Conservation (phyloP, 495 filamentous ascomycete species). For the Penicillium roqueforti region DNA sequence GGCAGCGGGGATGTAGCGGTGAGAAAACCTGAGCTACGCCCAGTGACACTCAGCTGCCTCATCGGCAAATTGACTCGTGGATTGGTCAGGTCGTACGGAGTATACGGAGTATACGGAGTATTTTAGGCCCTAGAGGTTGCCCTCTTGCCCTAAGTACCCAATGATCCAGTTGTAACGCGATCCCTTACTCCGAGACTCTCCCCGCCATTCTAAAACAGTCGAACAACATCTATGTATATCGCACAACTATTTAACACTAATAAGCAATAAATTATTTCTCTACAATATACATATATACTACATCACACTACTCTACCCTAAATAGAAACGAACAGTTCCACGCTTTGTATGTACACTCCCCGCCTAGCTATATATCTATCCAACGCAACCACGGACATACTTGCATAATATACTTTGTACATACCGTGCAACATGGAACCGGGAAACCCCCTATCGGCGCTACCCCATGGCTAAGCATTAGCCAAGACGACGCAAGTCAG, state of each 20-base stretch:
- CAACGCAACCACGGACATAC: background rate
- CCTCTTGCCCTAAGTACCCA: background rate
- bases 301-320: no score
- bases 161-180: background rate
- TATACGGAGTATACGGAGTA: no score
- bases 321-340: no score
- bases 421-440: background rate
- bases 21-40: background rate
- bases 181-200: background rate
- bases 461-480: constrained; percentile 7
- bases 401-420: background rate
- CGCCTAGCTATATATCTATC: background rate
- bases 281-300: no score
- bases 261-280: no score
- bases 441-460: background rate
- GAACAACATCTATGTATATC: background rate
- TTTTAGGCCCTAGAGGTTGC: background rate
- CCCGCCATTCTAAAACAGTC: background rate
- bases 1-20: constrained; percentile 1
- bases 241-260: background rate
- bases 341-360: background rate
- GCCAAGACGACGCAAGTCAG: constrained; percentile 3
- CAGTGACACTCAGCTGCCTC: background rate
- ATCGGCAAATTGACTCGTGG: background rate
- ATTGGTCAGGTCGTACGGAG: background rate